Evolutionary conservation across 257 asterid species (phyloP).

Genomic region (Scutellaria baicalensis): DNA sequence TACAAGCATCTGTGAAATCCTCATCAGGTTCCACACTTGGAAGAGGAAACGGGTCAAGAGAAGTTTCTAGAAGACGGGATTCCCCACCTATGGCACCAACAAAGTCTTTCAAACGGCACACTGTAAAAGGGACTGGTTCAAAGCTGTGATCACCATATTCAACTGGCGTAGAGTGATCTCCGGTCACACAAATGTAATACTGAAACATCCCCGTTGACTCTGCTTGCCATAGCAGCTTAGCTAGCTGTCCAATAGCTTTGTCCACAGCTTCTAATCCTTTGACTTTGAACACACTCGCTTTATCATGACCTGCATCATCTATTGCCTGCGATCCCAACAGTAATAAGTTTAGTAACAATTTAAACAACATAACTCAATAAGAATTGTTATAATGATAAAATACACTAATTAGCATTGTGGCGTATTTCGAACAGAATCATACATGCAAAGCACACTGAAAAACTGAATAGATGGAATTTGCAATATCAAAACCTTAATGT

Average conservation of each 20-base stretch:
- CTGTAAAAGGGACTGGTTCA: conserved; percentile 88
- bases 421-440: not conserved
- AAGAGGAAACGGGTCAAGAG: conserved; percentile 82
- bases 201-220: conserved; percentile 62
- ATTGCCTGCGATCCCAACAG: conserved; percentile 54
- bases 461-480: not conserved
- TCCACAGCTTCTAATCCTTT: conserved; percentile 96
- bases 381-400: not conserved
- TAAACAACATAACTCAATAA: not conserved
- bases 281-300: conserved; percentile 86
- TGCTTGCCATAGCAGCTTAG: conserved; percentile 75
- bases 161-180: conserved; percentile 97
- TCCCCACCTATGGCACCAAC: conserved; percentile 76
- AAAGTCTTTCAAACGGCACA: conserved; percentile 76
- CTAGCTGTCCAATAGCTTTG: conserved; percentile 79
- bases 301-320: conserved; percentile 98
- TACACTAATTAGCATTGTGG: not conserved
- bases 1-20: conserved; percentile 23
- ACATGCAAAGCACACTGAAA: not conserved
- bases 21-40: conserved; percentile 44
- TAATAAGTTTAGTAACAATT: not conserved
- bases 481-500: conserved; percentile 61
- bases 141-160: conserved; percentile 99
- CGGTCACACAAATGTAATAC: conserved; percentile 76
- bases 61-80: conserved; percentile 39